Percentiles rank a stretch among this genome's conserved stretches.
These are phyloP conservation scores for Lolium rigidum DNA, from an alignment of 176 grass and related monocot species.

Conservation along the genomic window DNA sequence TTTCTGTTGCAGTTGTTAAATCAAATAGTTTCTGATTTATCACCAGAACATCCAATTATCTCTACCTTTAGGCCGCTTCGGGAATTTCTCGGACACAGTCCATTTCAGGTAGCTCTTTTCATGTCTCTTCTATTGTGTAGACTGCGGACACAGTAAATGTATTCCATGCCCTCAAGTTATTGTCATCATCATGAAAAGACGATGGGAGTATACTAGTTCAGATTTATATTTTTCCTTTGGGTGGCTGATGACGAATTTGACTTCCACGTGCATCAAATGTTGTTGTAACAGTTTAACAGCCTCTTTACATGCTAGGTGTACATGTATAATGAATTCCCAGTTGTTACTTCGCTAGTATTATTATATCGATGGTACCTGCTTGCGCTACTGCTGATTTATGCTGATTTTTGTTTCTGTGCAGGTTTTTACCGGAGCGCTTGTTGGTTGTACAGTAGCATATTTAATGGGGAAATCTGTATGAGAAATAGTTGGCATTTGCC, in stretches of 20 bases:
- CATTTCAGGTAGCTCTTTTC: slow-evolving; percentile 76
- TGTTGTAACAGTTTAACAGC: not conserved
- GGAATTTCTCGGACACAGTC: slow-evolving; percentile 92
- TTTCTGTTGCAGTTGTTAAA: slow-evolving; percentile 80
- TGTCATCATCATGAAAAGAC: not conserved
- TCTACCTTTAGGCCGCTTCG: slow-evolving; percentile 81
- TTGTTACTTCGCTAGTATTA: not conserved
- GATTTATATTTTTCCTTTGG: not conserved
- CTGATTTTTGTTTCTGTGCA: not conserved
- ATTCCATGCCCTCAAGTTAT: not conserved
- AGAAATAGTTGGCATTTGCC: slow-evolving; percentile 40
- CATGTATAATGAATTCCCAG: not conserved
- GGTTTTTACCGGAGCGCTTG: slow-evolving; percentile 84
- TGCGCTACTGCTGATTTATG: slow-evolving; percentile 9
- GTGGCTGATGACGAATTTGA: not conserved
- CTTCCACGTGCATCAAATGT: not conserved
- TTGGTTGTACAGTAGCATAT: slow-evolving; percentile 72
- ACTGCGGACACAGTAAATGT: not conserved
- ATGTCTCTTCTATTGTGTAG: slow-evolving; percentile 33
- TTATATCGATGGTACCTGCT: not conserved
- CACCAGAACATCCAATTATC: slow-evolving; percentile 80
- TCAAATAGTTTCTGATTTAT: slow-evolving; percentile 95
- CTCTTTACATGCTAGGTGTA: not conserved
- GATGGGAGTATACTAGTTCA: not conserved
- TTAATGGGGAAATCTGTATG: slow-evolving; percentile 70